phyloP scores from a whole-genome alignment of 768 basidiomycete genomes.

The Suillus paluster region DNA sequence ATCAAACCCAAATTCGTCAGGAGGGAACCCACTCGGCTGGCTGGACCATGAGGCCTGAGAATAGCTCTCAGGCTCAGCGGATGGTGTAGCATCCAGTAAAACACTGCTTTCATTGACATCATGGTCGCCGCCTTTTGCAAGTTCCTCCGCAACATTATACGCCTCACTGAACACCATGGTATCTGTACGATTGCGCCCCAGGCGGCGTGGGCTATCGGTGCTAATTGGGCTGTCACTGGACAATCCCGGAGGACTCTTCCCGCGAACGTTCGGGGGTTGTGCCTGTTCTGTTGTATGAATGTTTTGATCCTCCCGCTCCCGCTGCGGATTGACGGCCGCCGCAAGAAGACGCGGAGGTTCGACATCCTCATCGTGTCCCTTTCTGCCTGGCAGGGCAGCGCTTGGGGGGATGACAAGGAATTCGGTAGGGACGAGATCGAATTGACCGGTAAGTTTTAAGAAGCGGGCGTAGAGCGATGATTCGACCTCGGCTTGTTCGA shows the following conservation, averaged over 20 bases:
- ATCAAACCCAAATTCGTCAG: constrained; percentile 18
- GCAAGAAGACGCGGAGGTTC: constrained; percentile 45
- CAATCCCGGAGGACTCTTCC: constrained; percentile 29
- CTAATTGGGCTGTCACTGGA: constrained; percentile 18
- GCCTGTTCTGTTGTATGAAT: constrained; percentile 10
- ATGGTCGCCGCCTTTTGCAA: constrained; percentile 28
- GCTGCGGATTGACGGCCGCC: constrained; percentile 41
- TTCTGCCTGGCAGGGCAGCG: constrained; percentile 35
- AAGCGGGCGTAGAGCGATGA: constrained; percentile 90
- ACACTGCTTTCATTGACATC: background rate
- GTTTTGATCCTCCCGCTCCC: constrained; percentile 17
- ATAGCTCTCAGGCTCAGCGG: constrained; percentile 16
- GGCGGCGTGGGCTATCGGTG: constrained; percentile 46
- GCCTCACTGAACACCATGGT: constrained; percentile 72
- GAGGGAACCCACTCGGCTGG: background rate
- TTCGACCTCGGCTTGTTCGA: constrained; percentile 90
- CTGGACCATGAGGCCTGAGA: constrained; percentile 17
- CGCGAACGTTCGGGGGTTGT: constrained; percentile 15
- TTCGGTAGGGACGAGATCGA: constrained; percentile 80
- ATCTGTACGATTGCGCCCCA: constrained; percentile 65
- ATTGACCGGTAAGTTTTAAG: constrained; percentile 78
- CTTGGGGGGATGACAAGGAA: constrained; percentile 80
- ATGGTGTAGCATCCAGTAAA: constrained; percentile 18
- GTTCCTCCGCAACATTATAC: constrained; percentile 42
- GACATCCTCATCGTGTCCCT: constrained; percentile 33